These are phyloP conservation scores for Nicotiana sylvestris DNA, from an alignment of 257 asterid species.

Conservation along the genomic window DNA sequence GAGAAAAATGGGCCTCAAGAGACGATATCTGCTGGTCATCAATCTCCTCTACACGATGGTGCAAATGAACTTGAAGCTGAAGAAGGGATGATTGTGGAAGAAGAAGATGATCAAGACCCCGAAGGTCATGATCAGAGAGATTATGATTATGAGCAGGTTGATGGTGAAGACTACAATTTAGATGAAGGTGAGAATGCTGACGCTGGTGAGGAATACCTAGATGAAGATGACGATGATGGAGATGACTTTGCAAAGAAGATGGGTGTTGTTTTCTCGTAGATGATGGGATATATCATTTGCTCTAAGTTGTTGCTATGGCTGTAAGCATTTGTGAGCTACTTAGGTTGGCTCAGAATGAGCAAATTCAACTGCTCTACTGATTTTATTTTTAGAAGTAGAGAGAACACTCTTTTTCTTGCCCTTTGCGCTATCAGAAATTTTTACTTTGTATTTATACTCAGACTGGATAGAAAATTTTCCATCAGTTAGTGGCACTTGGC, in stretches of 20 bases:
- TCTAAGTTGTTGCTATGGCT: constrained; percentile 15
- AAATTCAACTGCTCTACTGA: constrained; percentile 40
- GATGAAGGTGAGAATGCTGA: constrained; percentile 62
- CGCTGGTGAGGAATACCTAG: constrained; percentile 49
- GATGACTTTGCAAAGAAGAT: constrained; percentile 92
- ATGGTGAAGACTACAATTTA: constrained; percentile 49
- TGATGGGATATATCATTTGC: background rate
- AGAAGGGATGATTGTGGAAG: constrained; percentile 40
- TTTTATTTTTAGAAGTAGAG: constrained; percentile 52
- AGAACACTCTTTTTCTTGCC: background rate
- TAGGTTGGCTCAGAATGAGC: constrained; percentile 28
- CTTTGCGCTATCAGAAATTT: constrained; percentile 30
- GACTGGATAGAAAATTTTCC: constrained; percentile 24
- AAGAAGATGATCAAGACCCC: constrained; percentile 32
- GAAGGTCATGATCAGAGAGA: constrained; percentile 51
- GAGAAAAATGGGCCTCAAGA: constrained; percentile 26
- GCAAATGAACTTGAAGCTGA: constrained; percentile 37
- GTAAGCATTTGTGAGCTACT: constrained; percentile 16
- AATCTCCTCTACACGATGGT: constrained; percentile 13
- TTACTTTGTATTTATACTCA: constrained; percentile 21
- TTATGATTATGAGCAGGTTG: constrained; percentile 53
- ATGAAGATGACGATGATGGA: constrained; percentile 58
- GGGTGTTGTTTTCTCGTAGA: constrained; percentile 67
- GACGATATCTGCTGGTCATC: constrained; percentile 1
- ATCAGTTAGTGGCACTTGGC: constrained; percentile 11